These are phyloP conservation scores for Podila minutissima DNA, from an alignment of 192 early-diverging fungal genomes.

Conservation along the genomic window DNA sequence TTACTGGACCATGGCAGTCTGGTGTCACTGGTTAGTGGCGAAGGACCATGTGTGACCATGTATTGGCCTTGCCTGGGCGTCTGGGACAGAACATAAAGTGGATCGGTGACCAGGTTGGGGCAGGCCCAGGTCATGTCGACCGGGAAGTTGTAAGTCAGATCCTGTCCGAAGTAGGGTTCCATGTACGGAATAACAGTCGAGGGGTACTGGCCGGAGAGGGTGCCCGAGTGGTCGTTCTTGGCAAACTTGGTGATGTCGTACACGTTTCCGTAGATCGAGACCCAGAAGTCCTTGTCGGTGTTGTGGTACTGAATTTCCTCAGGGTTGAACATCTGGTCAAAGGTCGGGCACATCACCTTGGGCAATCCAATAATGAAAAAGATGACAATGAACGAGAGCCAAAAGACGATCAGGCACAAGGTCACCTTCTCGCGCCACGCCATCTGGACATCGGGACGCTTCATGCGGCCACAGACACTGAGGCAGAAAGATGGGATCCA, in stretches of 20 bases:
- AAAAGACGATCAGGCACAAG: slow-evolving; percentile 85
- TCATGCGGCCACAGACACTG: slow-evolving; percentile 73
- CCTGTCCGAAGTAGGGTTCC: slow-evolving; percentile 62
- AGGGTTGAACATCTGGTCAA: slow-evolving; percentile 66
- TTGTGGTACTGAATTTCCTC: slow-evolving; percentile 66
- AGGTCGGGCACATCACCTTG: slow-evolving; percentile 81
- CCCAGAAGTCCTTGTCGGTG: slow-evolving; percentile 67
- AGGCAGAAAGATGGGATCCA: slow-evolving; percentile 76
- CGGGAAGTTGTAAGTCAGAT: slow-evolving; percentile 71
- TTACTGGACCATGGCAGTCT: slow-evolving; percentile 35
- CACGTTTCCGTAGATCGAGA: slow-evolving; percentile 68
- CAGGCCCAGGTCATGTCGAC: slow-evolving; percentile 50
- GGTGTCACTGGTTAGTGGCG: neutral
- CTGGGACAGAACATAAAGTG: slow-evolving; percentile 11
- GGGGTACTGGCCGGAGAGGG: slow-evolving; percentile 23
- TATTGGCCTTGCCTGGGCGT: neutral
- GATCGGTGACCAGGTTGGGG: slow-evolving; percentile 29
- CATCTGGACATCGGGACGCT: slow-evolving; percentile 91
- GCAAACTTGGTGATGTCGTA: slow-evolving; percentile 76
- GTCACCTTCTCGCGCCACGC: slow-evolving; percentile 95
- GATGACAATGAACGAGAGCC: slow-evolving; percentile 77
- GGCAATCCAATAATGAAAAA: slow-evolving; percentile 93
- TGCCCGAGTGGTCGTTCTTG: slow-evolving; percentile 60
- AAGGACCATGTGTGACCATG: slow-evolving; percentile 39
- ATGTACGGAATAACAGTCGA: slow-evolving; percentile 37